Base-by-base conservation (phyloP, 805 yeast species). In the Monosporozyma aerobia region DNA sequence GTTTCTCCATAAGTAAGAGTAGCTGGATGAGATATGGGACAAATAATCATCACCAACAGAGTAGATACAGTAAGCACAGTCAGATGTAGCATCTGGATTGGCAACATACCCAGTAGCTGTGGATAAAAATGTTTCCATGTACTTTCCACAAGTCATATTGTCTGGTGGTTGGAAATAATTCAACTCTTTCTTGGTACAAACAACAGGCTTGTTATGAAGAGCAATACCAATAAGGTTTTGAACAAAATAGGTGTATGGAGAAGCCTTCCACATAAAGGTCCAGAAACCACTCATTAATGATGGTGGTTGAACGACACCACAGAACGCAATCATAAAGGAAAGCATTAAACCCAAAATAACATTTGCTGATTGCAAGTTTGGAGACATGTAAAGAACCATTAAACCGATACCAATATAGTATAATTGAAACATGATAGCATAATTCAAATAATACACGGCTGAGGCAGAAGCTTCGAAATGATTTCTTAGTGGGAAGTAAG, bases 11-110 rank as follows among this genome's bases (percentile, higher is more conserved):
- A 72, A 69, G 50, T 72, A 58, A 51, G 56, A 39, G 49, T 64
- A 68, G n/a, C 57, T 47, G n/a, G 71, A 59, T 13, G 58, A 59
- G 22, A 73, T 57, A 35, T 49, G 48, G 1, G 47, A 63, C 68
- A 86, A 74, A 63, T 71, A 86, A 0, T 67, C 73, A 63, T 85
- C 77, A 7, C 90, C 83, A 10, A 66, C 62, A 4, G 68, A 57
- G 55, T 77, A 69, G n/a, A 75, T 58, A 69, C 94, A 86, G 70
- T 69, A 82, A 2, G 68, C 58, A 66, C 92, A 86, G n/a, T 56
- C 50, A 0, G 68, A 59, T 11, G 84, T 77, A 5, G 80, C 71
- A n/a, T 55, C 51, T 14, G 58, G 57, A 47, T 63, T 55, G 7
- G 48, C 23, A 16, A 66, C 52, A 40, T 64, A 64, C 16, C 69